phyloP scores from a whole-genome alignment of 345 rosid genomes.

The Linum lewisii region DNA sequence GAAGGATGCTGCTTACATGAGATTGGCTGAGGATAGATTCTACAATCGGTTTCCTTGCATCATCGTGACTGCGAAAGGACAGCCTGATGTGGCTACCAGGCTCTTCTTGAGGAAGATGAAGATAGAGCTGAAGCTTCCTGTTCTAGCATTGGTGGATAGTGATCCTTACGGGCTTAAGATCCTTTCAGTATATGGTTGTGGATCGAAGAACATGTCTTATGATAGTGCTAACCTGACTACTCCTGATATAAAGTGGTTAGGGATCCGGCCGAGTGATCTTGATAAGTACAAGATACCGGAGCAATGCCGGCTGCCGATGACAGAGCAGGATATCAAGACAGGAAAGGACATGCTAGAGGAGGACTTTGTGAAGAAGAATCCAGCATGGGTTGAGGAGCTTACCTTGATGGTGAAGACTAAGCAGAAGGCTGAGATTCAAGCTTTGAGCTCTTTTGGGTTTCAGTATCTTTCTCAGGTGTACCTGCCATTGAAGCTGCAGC shows the following conservation, averaged over 20 bases:
- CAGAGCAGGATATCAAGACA: constrained; percentile 97
- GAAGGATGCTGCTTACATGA: constrained; percentile 90
- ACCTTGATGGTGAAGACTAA: constrained; percentile 90
- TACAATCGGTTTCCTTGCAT: constrained; percentile 93
- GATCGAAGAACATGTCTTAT: constrained; percentile 97
- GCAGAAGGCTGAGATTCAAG: constrained; percentile 99
- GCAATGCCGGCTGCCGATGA: constrained; percentile 92
- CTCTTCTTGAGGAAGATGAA: constrained; percentile 92
- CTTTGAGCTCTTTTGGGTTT: constrained; percentile 87
- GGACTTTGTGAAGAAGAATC: constrained; percentile 98
- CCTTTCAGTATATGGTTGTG: constrained; percentile 88
- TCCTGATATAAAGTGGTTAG: constrained; percentile 93
- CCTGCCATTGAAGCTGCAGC: constrained; percentile 93
- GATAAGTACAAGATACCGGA: constrained; percentile 54
- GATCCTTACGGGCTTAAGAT: constrained; percentile 94
- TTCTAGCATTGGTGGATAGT: constrained; percentile 89
- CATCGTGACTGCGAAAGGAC: constrained; percentile 91
- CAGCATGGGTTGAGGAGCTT: constrained; percentile 96
- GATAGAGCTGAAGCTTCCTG: constrained; percentile 82
- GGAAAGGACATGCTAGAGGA: constrained; percentile 93
- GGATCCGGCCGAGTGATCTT: constrained; percentile 87
- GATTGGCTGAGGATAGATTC: constrained; percentile 91
- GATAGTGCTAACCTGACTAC: constrained; percentile 94
- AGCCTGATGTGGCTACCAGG: constrained; percentile 95
- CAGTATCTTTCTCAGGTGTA: constrained; percentile 96